Conservation (phyloP, 2,329 filamentous ascomycete species). For the Sclerotinia nivalis region DNA sequence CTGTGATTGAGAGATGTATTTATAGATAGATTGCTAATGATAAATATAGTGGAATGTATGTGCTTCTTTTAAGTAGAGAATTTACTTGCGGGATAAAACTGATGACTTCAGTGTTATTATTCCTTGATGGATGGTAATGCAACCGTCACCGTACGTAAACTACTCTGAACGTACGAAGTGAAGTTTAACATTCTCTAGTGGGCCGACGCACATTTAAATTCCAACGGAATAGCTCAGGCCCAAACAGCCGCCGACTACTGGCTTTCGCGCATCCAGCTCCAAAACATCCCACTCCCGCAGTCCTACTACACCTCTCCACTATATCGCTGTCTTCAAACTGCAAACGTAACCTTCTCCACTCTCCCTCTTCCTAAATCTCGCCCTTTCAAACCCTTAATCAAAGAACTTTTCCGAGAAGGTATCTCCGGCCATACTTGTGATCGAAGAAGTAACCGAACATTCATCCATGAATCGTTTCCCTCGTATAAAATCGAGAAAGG, state of each 20-base stretch:
- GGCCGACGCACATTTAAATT: constrained; percentile 64
- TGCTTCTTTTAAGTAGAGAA: constrained; percentile 21
- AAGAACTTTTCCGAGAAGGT: constrained; percentile 65
- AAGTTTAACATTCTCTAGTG: constrained; percentile 44
- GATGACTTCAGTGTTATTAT: constrained; percentile 60
- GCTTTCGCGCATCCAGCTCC: constrained; percentile 51
- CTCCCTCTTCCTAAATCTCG: constrained; percentile 52
- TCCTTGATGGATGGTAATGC: constrained; percentile 62
- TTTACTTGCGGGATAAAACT: background rate
- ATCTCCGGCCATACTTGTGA: constrained; percentile 71
- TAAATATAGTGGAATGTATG: constrained; percentile 59
- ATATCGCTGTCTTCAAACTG: constrained; percentile 62
- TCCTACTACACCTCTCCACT: constrained; percentile 67
- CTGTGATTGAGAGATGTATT: background rate
- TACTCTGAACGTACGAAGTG: too few relatives aligned
- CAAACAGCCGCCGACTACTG: constrained; percentile 60
- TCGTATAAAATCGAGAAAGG: constrained; percentile 58
- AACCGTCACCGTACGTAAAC: constrained; percentile 46
- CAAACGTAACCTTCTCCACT: constrained; percentile 59
- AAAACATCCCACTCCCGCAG: constrained; percentile 61
- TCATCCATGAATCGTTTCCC: constrained; percentile 55
- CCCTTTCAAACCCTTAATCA: constrained; percentile 60
- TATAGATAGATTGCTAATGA: background rate
- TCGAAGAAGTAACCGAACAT: constrained; percentile 55
- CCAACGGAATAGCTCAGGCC: constrained; percentile 58